Percentiles rank a stretch among this genome's conserved stretches.
Conservation (phyloP, 352 stramenopile genomes). For the Phytopythium aichiense region DNA sequence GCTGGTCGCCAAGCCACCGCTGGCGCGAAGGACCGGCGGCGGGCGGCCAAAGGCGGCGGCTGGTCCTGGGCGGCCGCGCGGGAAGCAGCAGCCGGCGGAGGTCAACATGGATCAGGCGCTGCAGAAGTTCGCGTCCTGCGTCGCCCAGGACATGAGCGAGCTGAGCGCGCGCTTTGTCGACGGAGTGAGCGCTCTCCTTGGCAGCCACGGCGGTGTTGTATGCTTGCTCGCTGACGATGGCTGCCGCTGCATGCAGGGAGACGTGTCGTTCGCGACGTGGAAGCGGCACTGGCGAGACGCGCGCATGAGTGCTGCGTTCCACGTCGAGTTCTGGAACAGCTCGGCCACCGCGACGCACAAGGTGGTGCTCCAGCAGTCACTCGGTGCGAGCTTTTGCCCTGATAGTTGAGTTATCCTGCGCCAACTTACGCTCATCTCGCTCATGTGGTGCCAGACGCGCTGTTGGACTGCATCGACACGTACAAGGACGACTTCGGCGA, state of each 20-base stretch:
- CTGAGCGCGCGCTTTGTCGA: constrained; percentile 32
- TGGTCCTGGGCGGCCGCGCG: background rate
- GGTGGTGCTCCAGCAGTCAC: constrained; percentile 44
- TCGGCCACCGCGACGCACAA: constrained; percentile 51
- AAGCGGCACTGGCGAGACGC: constrained; percentile 44
- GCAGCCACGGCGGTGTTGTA: no score
- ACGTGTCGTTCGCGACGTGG: constrained; percentile 33
- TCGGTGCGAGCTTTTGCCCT: constrained; percentile 19
- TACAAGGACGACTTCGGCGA: constrained; percentile 20
- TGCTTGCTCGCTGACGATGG: background rate
- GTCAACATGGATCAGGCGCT: constrained; percentile 33
- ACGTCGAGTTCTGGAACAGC: constrained; percentile 79
- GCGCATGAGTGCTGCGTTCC: constrained; percentile 53
- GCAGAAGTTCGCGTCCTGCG: constrained; percentile 31
- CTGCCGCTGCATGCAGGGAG: constrained; percentile 13
- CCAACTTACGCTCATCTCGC: background rate
- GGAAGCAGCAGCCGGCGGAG: background rate
- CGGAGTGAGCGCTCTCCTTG: constrained; percentile 11
- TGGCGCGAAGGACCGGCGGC: constrained; percentile 17
- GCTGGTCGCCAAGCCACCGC: constrained; percentile 16
- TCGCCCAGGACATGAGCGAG: constrained; percentile 33
- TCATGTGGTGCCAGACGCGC: constrained; percentile 15
- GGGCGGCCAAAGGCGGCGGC: background rate
- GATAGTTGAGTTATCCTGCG: no score
- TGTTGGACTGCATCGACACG: constrained; percentile 35